phyloP scores from a whole-genome alignment of 345 rosid species.

The Gynandropsis gynandra region DNA sequence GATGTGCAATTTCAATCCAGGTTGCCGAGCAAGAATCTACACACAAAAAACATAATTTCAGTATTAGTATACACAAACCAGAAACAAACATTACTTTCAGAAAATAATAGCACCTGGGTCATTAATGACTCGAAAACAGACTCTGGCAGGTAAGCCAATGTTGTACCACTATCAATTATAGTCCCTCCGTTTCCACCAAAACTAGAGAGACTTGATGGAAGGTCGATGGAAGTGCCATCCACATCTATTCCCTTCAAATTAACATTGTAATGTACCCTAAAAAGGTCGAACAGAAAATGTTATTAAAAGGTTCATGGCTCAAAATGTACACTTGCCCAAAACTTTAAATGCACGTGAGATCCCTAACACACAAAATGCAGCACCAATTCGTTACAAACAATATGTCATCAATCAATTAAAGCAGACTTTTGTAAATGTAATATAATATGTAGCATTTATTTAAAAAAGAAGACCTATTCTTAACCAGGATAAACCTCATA shows the following conservation, averaged over 20 bases:
- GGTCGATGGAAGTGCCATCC: slow-evolving; percentile 38
- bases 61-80: slow-evolving; percentile 1
- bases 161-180: slow-evolving; percentile 90
- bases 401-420: background rate
- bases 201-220: slow-evolving; percentile 47
- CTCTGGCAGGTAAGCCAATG: slow-evolving; percentile 76
- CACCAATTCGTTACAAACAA: too few species aligned
- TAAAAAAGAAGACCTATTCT: slow-evolving; percentile 5
- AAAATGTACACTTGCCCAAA: background rate
- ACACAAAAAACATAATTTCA: slow-evolving; percentile 1
- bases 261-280: slow-evolving; percentile 86
- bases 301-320: slow-evolving; percentile 12
- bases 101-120: slow-evolving; percentile 33
- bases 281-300: slow-evolving; percentile 19
- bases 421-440: too few species aligned
- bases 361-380: background rate
- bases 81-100: background rate
- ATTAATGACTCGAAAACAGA: slow-evolving; percentile 45
- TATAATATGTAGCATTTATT: too few species aligned
- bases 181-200: slow-evolving; percentile 43
- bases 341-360: background rate
- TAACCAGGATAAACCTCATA: slow-evolving; percentile 3
- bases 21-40: slow-evolving; percentile 49
- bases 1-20: slow-evolving; percentile 42
- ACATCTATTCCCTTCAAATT: slow-evolving; percentile 64